phyloP scores from a whole-genome alignment of 371 early-diverging fungal genomes.

The Apophysomyces trapeziformis region DNA sequence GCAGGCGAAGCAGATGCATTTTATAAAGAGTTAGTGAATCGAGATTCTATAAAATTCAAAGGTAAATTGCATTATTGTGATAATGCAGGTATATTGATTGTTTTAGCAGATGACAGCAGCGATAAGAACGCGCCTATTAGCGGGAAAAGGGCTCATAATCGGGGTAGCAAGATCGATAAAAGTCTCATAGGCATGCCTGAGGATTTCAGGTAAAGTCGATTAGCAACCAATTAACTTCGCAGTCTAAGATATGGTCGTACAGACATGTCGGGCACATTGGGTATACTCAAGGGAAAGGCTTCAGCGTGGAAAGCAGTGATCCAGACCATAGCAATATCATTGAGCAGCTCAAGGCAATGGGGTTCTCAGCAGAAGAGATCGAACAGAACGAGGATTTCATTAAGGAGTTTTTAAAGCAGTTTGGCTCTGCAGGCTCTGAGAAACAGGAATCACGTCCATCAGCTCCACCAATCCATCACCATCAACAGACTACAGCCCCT shows the following conservation, averaged over 20 bases:
- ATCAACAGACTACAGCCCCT: background rate
- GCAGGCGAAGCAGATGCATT: conserved; percentile 82
- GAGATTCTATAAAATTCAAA: conserved; percentile 47
- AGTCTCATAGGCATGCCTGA: conserved; percentile 77
- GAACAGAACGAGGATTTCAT: conserved; percentile 58
- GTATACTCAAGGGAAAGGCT: conserved; percentile 79
- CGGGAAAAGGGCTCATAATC: conserved; percentile 29
- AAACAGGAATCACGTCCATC: conserved; percentile 38
- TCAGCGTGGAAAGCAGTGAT: conserved; percentile 79
- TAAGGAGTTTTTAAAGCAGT: conserved; percentile 51
- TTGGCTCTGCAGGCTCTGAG: conserved; percentile 26
- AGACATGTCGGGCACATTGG: conserved; percentile 83
- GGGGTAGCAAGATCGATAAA: conserved; percentile 66
- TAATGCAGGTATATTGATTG: conserved; percentile 27
- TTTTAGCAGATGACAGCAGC: conserved; percentile 31
- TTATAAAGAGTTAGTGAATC: conserved; percentile 66
- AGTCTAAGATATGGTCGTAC: background rate
- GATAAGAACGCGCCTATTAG: conserved; percentile 29
- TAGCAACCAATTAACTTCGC: background rate
- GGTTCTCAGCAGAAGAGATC: conserved; percentile 78
- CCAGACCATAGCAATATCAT: conserved; percentile 80
- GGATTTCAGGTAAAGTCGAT: conserved; percentile 59
- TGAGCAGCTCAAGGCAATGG: conserved; percentile 73
- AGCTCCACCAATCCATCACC: conserved; percentile 34
- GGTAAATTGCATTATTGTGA: conserved; percentile 26